Evolutionary conservation across 2,329 filamentous ascomycete genomes (phyloP).

Genomic region (Sporothrix brunneoviolacea): DNA sequence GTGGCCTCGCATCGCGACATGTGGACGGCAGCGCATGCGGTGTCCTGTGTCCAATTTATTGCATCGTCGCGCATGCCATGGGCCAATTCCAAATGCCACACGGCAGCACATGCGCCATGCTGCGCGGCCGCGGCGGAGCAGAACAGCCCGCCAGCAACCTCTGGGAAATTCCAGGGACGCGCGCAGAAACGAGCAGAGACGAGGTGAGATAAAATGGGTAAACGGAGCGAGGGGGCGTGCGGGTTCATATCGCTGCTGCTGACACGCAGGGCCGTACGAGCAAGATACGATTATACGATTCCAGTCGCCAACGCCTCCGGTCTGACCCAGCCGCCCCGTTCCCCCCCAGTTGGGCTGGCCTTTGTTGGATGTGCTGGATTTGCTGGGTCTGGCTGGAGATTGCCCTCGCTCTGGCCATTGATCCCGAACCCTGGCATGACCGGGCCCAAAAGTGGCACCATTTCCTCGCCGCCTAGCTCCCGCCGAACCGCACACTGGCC

Average conservation of each 20-base stretch:
- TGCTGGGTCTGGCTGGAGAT: background rate
- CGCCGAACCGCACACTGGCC: conserved; percentile 8
- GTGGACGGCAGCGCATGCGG: background rate
- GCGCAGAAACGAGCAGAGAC: no score
- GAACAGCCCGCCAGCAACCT: no score
- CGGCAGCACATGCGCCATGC: background rate
- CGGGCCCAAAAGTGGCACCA: conserved; percentile 19
- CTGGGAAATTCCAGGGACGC: background rate
- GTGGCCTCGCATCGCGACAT: background rate
- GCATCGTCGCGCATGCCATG: background rate
- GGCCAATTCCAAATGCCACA: background rate
- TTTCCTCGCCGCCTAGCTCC: conserved; percentile 11
- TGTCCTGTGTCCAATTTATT: background rate
- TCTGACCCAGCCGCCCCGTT: conserved; percentile 3
- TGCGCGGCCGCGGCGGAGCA: background rate
- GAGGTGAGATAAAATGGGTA: no score
- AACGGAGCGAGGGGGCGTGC: no score
- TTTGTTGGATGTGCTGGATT: background rate
- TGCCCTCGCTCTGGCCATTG: background rate
- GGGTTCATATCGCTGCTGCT: no score
- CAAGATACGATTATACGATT: no score
- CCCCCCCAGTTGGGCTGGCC: background rate
- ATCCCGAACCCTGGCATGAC: conserved; percentile 16
- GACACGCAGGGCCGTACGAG: no score
- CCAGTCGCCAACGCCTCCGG: background rate